Evolutionary conservation across 2,329 filamentous ascomycete genomes (phyloP).

Genomic region (Stagonosporopsis rhizophila): DNA sequence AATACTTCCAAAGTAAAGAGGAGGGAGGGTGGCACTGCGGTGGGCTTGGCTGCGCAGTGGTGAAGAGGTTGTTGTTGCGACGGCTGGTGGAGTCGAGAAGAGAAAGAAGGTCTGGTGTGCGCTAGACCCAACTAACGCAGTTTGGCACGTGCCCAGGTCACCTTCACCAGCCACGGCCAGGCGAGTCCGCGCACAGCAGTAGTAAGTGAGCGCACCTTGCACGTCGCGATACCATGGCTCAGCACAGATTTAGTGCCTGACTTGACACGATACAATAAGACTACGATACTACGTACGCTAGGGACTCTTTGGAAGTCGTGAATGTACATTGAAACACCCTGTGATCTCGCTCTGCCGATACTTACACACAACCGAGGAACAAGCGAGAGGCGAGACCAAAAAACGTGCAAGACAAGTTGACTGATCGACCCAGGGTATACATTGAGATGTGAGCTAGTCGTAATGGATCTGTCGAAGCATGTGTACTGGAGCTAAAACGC

Average conservation of each 20-base stretch:
- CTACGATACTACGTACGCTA: conserved; percentile 1
- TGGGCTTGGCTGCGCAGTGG: conserved; percentile 15
- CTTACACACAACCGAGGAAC: conserved; percentile 22
- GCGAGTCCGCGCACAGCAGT: too few species aligned
- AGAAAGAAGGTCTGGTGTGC: conserved; percentile 17
- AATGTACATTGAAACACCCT: neutral
- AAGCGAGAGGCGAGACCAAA: conserved; percentile 20
- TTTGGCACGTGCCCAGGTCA: conserved; percentile 9
- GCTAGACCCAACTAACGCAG: conserved; percentile 4
- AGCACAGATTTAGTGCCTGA: neutral
- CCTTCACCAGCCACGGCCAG: conserved; percentile 17
- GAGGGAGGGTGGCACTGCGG: neutral
- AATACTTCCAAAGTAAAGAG: conserved; percentile 1
- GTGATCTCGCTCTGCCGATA: neutral
- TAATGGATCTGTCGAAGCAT: conserved; percentile 14
- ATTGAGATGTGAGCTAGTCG: conserved; percentile 29
- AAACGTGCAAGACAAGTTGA: conserved; percentile 18
- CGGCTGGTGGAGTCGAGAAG: conserved; percentile 23
- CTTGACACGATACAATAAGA: conserved; percentile 2
- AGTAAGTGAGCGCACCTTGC: neutral
- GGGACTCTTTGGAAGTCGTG: neutral
- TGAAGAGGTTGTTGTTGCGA: conserved; percentile 21
- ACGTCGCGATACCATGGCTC: neutral
- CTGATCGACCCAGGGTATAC: conserved; percentile 32
- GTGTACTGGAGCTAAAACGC: conserved; percentile 8